These are phyloP conservation scores for Leishmania major DNA, from an alignment of 208 protist species.

Conservation along the genomic window DNA sequence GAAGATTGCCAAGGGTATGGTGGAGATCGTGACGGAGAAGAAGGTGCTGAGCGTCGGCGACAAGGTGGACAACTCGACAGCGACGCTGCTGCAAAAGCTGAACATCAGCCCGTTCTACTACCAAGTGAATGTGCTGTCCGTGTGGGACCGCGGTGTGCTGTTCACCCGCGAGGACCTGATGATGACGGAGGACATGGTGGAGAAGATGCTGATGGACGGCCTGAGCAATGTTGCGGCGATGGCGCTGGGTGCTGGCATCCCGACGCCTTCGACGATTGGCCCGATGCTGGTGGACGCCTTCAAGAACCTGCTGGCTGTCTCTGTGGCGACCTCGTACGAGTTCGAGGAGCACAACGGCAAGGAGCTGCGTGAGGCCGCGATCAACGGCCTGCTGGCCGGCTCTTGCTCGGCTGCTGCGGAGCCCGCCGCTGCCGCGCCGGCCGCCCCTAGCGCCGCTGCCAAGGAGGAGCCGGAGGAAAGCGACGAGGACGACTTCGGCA, in stretches of 20 bases:
- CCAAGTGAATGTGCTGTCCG: slow-evolving; percentile 89
- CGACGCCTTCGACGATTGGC: slow-evolving; percentile 94
- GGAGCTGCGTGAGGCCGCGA: slow-evolving; percentile 91
- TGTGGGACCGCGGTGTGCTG: slow-evolving; percentile 97
- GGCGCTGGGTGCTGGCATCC: slow-evolving; percentile 95
- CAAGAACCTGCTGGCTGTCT: slow-evolving; percentile 97
- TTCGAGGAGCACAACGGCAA: slow-evolving; percentile 84
- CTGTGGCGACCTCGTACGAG: slow-evolving; percentile 94
- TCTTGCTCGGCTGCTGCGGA: slow-evolving; percentile 67
- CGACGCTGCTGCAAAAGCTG: slow-evolving; percentile 97
- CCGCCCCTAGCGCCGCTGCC: slow-evolving; percentile 35
- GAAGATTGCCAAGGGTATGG: slow-evolving; percentile 98
- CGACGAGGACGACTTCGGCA: slow-evolving; percentile 85
- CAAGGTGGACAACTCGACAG: slow-evolving; percentile 97
- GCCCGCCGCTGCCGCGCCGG: slow-evolving; percentile 45
- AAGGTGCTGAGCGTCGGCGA: slow-evolving; percentile 95
- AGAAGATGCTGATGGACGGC: slow-evolving; percentile 84
- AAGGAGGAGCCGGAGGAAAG: slow-evolving; percentile 72
- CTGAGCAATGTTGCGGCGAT: slow-evolving; percentile 94
- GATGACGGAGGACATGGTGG: slow-evolving; percentile 94
- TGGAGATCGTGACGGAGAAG: slow-evolving; percentile 98
- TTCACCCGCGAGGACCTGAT: slow-evolving; percentile 95
- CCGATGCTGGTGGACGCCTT: slow-evolving; percentile 96
- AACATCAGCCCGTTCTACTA: slow-evolving; percentile 99
- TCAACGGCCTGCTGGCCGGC: slow-evolving; percentile 82